A percentile compares a stretch with the other conserved stretches of the same genome.
Conservation (phyloP, 805 yeast species). For the Maudiozyma serrabonitensis region DNA sequence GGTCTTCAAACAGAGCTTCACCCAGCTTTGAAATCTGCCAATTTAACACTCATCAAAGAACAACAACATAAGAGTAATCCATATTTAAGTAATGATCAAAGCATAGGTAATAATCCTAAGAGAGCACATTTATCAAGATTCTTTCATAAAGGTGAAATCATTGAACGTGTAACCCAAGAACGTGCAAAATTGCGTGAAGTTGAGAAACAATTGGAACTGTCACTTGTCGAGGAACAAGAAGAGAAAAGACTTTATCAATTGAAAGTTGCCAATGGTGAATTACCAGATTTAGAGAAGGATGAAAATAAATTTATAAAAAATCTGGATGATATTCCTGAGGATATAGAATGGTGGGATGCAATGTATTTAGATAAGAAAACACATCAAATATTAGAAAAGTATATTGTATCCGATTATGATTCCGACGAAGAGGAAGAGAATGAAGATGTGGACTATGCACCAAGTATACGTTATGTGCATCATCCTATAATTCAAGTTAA, state of each 20-base stretch:
- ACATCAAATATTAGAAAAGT: slow-evolving; percentile 32
- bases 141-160: slow-evolving; percentile 46
- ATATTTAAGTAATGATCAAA: slow-evolving; percentile 13
- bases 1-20: slow-evolving; percentile 27
- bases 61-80: slow-evolving; percentile 22
- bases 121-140: slow-evolving; percentile 27
- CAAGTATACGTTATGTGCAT: slow-evolving; percentile 63
- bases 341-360: slow-evolving; percentile 84
- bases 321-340: slow-evolving; percentile 40
- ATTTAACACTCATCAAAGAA: slow-evolving; percentile 20
- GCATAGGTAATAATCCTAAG: slow-evolving; percentile 2
- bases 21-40: slow-evolving; percentile 21
- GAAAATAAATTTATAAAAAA: slow-evolving; percentile 44
- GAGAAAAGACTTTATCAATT: slow-evolving; percentile 27
- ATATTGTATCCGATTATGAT: slow-evolving; percentile 14
- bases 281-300: slow-evolving; percentile 42
- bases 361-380: slow-evolving; percentile 36
- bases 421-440: slow-evolving; percentile 16
- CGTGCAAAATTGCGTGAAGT: slow-evolving; percentile 15
- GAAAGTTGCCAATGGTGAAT: slow-evolving; percentile 33
- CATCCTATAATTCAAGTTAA: slow-evolving; percentile 57
- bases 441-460: slow-evolving; percentile 23
- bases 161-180: slow-evolving; percentile 7
- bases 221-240: not conserved
- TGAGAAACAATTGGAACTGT: slow-evolving; percentile 25